A percentile compares a stretch with the other conserved stretches of the same genome.
Evolutionary conservation across 805 yeast species (phyloP).

Genomic region (Metschnikowia similis): DNA sequence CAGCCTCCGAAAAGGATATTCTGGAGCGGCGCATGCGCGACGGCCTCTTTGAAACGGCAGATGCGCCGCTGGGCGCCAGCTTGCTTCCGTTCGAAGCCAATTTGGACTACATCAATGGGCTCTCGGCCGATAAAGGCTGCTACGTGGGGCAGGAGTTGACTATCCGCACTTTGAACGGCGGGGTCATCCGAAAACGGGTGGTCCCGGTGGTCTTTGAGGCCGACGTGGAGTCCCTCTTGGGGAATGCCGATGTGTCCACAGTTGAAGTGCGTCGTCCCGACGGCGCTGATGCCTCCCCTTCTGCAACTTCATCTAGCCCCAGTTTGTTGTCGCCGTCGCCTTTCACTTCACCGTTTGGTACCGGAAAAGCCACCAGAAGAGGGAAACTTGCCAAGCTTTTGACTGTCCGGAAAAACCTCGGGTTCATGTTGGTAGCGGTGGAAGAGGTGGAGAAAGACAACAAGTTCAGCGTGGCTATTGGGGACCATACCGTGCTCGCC

Average conservation of each 20-base stretch:
- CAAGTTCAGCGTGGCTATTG: slow-evolving; percentile 27
- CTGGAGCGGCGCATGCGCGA: slow-evolving; percentile 38
- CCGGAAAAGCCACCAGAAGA: slow-evolving; percentile 20
- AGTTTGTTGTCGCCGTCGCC: background rate
- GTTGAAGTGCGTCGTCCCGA: slow-evolving; percentile 11
- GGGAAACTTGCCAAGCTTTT: slow-evolving; percentile 47
- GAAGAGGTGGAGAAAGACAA: slow-evolving; percentile 43
- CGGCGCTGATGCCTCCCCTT: background rate
- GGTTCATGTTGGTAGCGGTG: slow-evolving; percentile 56
- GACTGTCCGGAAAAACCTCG: slow-evolving; percentile 52
- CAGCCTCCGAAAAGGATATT: slow-evolving; percentile 56
- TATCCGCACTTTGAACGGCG: slow-evolving; percentile 78
- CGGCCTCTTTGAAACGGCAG: slow-evolving; percentile 38
- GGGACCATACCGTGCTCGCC: slow-evolving; percentile 36
- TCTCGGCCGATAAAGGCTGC: slow-evolving; percentile 90
- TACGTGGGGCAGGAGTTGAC: slow-evolving; percentile 96
- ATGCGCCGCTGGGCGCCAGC: slow-evolving; percentile 26
- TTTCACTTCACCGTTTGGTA: slow-evolving; percentile 15
- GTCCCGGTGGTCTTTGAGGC: slow-evolving; percentile 54
- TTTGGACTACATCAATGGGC: slow-evolving; percentile 74
- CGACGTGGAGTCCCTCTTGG: slow-evolving; percentile 5
- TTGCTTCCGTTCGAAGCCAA: slow-evolving; percentile 78
- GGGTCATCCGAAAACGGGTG: slow-evolving; percentile 76
- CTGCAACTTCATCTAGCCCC: background rate
- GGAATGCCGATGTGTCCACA: slow-evolving; percentile 10